A percentile compares a stretch with the other conserved stretches of the same genome.
Evolutionary conservation across 331 rosid genomes (phyloP).

Genomic region (Cydonia oblonga): DNA sequence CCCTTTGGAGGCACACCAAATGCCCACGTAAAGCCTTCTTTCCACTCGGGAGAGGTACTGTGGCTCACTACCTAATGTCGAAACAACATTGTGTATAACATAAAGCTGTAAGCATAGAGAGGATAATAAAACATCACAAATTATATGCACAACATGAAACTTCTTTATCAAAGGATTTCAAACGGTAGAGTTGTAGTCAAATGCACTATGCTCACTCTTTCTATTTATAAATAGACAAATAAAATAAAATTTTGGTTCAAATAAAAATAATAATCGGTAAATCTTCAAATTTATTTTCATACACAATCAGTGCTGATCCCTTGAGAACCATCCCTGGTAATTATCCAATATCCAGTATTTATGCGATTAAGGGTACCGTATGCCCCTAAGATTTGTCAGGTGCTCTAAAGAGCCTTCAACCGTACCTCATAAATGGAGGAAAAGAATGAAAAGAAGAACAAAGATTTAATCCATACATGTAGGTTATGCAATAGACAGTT

Average conservation of each 20-base stretch:
- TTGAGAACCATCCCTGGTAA: not conserved
- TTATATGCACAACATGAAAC: constrained; percentile 2
- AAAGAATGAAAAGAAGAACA: not conserved
- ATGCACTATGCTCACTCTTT: not conserved
- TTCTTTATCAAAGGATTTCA: not conserved
- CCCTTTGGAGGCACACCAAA: constrained; percentile 96
- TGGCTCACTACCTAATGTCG: constrained; percentile 64
- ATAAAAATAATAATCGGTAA: not conserved
- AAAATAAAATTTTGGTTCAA: not conserved
- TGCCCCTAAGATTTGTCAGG: not conserved
- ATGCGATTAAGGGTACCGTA: not conserved
- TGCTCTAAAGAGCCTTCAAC: not conserved
- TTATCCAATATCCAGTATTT: not conserved
- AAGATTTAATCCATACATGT: not conserved
- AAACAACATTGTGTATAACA: not conserved
- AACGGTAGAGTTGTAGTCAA: not conserved
- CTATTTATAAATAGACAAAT: not conserved
- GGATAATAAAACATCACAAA: constrained; percentile 7
- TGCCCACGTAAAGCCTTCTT: constrained; percentile 97
- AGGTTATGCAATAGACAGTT: constrained; percentile 8
- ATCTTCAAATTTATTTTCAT: not conserved
- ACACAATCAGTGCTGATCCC: not conserved
- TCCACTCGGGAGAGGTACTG: constrained; percentile 84
- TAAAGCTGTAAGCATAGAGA: constrained; percentile 10
- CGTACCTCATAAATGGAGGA: not conserved